phyloP scores from a whole-genome alignment of 1,139 yeast species.

The Pichia sp. region DNA sequence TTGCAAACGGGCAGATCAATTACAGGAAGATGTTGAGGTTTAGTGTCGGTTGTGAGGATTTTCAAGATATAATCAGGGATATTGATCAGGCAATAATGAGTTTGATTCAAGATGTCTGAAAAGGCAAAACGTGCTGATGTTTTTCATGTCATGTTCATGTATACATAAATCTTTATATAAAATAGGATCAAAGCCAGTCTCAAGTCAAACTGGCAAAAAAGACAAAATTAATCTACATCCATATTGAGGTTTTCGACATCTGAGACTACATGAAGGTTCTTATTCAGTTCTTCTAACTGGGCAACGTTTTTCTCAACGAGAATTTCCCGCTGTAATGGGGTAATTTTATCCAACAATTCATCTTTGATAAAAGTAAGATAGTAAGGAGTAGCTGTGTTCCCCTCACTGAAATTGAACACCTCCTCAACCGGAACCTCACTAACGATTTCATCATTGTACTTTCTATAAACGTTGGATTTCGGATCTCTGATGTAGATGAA shows the following conservation, averaged over 20 bases:
- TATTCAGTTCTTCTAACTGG: conserved; percentile 7
- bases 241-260: not conserved
- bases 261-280: not conserved
- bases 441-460: conserved; percentile 89
- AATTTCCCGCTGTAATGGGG: conserved; percentile 57
- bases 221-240: conserved; percentile 16
- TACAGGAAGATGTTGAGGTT: conserved; percentile 53
- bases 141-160: not conserved
- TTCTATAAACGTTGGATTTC: conserved; percentile 63
- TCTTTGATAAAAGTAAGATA: conserved; percentile 79
- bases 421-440: conserved; percentile 73
- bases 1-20: not conserved
- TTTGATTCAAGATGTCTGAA: conserved; percentile 2
- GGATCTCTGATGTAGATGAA: conserved; percentile 91
- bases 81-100: conserved; percentile 44
- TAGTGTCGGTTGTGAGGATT: conserved; percentile 78
- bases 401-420: conserved; percentile 68
- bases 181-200: not conserved
- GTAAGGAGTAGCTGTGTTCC: conserved; percentile 89
- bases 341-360: conserved; percentile 54
- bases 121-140: too few relatives aligned
- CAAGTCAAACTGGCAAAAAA: not conserved
- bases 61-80: conserved; percentile 69
- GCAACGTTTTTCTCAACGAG: conserved; percentile 12
- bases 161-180: not conserved